phyloP scores from a whole-genome alignment of 1,139 yeast species.

The Candida pseudocylindracea region DNA sequence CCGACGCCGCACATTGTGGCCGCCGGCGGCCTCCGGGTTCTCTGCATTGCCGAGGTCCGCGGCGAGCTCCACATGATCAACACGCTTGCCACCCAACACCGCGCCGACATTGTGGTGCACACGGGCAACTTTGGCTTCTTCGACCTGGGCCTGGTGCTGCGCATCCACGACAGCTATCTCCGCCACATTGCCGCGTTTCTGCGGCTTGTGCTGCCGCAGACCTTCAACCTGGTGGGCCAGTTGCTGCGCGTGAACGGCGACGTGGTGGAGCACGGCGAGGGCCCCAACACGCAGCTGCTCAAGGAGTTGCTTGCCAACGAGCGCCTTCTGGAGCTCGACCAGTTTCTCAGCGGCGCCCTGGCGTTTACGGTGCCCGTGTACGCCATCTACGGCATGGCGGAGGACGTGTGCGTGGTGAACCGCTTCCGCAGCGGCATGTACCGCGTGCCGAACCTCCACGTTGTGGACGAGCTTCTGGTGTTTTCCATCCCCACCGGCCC shows the following conservation, averaged over 20 bases:
- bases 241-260: conserved; percentile 22
- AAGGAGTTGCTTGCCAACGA: background rate
- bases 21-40: too few species aligned
- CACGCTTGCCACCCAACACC: background rate
- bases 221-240: conserved; percentile 25
- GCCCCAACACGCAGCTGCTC: background rate
- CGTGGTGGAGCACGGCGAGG: conserved; percentile 9
- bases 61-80: too few species aligned
- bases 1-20: too few species aligned
- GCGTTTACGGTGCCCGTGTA: conserved; percentile 43
- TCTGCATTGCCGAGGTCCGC: too few species aligned
- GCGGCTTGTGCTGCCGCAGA: background rate
- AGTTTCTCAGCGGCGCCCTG: conserved; percentile 23
- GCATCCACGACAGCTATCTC: conserved; percentile 29
- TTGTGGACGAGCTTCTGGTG: conserved; percentile 35
- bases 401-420: conserved; percentile 44
- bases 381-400: conserved; percentile 55
- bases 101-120: conserved; percentile 24
- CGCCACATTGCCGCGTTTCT: conserved; percentile 53
- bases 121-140: conserved; percentile 71
- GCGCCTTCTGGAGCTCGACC: conserved; percentile 23
- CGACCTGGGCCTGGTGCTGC: conserved; percentile 29
- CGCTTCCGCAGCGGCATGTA: conserved; percentile 33
- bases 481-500: conserved; percentile 16
- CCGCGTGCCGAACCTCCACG: conserved; percentile 27